Evolutionary conservation across 768 basidiomycete species (phyloP), one percentile per base, ranked within the genome.

Genomic region (Lactarius quietus): DNA sequence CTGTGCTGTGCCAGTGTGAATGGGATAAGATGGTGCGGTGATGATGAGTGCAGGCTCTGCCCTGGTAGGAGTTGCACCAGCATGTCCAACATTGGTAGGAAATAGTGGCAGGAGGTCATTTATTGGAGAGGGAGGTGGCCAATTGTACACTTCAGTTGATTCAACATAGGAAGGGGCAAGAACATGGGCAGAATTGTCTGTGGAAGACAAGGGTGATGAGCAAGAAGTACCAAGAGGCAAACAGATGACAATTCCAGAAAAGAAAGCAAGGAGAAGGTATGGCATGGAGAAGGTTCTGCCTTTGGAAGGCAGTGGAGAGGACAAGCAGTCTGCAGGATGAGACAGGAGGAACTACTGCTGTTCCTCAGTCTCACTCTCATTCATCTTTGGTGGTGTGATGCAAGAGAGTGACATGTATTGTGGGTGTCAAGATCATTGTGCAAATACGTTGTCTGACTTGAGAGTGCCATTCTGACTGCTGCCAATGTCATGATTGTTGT

Each of bases 11-110:
- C 85, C 89, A 0, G 86, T 85, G 60, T 93, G 90, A 17, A 89
- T 71, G 9, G 92, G 92, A 72, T 92, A 91, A n/a, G 82, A 77
- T 17, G 90, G 90, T 0, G 88, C 90, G 5, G 90, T 92, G 5
- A 81, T 82, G 33, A 93, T 82, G 39, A 91, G 77, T 3, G 81
- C 89, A 1, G 90, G 80, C 70, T 92, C 90, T 9, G 87, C 90
- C 20, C 90, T 91, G 0, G 90, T 94, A 0, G 90, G 88, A 1
- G 91, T 93, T 28, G 78, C 81, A 18, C 92, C 92, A 3, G 87
- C 79, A 72, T 92, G 86, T 41, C 92, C 92, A 4, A 94, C 86
- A 69, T 85, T 70, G 35, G 89, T 83, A 6, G 92, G 92, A 74
- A 94, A 94, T 31, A 89, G 69, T 1, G 87, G 83, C 0, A 92